Evolutionary conservation across 2,329 filamentous ascomycete genomes (phyloP), one percentile per base, ranked within the genome.

Genomic region (Volutella citrinella): DNA sequence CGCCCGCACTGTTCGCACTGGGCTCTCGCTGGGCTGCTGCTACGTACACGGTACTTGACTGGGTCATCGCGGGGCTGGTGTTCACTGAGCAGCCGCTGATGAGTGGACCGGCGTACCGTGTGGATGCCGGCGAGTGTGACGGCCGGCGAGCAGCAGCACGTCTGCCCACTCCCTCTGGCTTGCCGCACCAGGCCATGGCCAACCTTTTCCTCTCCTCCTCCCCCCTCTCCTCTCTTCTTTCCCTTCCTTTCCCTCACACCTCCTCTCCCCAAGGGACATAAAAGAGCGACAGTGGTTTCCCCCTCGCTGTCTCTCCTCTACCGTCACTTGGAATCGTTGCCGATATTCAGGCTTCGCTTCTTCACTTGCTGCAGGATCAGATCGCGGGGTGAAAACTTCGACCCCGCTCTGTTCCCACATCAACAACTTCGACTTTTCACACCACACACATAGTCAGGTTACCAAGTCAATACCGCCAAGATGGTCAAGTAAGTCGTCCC

Each of bases 401-500:
- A 68, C 65, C 66, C 66, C 65, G 64, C 65, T 68, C 65, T 64
- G 54, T 52, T 54, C 49, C 49, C 51, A 55, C 57, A 54, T 53
- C 57, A 44, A 52, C 51, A 57, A 51, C 50, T 56, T 57, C 48
- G 54, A 56, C 42, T 57, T 60, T 60, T 52, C 54, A 60, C 36
- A 52, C 36, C 42, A 46, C 42, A 40, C 51, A 54, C 47, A 51
- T 60, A 61, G 55, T 52, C 55, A 64, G 58, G 62, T 66, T 57
- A 61, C 54, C 57, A 49, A 56, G 65, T 65, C 68, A 84, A 80
- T 67, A 87, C 89, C 87, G 88, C 76, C 84, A 96, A 89, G 70
- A 98, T 98, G 93, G 93, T 98, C 70, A 96, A 97, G 90, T 96
- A 85, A 85, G 90, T 91, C 36, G 36, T 38, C 31, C 35, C 24